Conservation (phyloP, 192 early-diverging fungal species). For the Rhizoclosmatium globosum region DNA sequence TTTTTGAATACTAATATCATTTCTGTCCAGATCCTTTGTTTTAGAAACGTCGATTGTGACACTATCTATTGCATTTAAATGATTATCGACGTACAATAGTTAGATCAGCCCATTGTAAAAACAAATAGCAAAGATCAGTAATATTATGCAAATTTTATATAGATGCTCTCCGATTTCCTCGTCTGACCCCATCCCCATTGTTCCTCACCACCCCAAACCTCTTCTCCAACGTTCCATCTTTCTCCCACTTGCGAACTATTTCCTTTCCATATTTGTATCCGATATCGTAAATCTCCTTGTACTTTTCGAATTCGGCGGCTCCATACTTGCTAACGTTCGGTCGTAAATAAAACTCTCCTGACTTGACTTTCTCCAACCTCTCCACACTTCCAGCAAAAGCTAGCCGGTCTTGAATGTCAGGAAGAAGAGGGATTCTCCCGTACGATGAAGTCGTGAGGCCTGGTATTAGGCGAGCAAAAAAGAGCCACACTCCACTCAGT, state of each 20-base stretch:
- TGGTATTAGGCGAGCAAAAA: constrained; percentile 82
- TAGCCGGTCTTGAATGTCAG: constrained; percentile 93
- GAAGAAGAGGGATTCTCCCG: constrained; percentile 84
- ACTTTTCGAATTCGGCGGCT: constrained; percentile 91
- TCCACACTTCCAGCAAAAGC: constrained; percentile 89
- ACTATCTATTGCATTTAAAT: no score
- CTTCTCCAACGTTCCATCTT: constrained; percentile 70
- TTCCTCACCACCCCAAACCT: constrained; percentile 53
- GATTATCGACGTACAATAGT: no score
- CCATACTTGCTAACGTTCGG: constrained; percentile 88
- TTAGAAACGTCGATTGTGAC: no score
- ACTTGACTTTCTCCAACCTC: constrained; percentile 90
- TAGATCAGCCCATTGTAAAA: no score
- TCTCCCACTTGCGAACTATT: constrained; percentile 83
- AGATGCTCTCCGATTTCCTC: constrained; percentile 21
- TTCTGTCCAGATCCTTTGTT: no score
- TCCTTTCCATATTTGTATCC: constrained; percentile 87
- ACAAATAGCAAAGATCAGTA: no score
- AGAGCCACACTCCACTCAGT: constrained; percentile 91
- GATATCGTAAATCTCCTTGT: constrained; percentile 83
- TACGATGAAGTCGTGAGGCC: constrained; percentile 57
- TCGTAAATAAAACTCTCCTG: constrained; percentile 82
- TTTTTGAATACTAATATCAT: no score
- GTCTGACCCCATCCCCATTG: neutral
- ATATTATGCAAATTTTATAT: neutral